phyloP scores from a whole-genome alignment of 2,329 filamentous ascomycete genomes.

The Macroventuria anomochaeta region DNA sequence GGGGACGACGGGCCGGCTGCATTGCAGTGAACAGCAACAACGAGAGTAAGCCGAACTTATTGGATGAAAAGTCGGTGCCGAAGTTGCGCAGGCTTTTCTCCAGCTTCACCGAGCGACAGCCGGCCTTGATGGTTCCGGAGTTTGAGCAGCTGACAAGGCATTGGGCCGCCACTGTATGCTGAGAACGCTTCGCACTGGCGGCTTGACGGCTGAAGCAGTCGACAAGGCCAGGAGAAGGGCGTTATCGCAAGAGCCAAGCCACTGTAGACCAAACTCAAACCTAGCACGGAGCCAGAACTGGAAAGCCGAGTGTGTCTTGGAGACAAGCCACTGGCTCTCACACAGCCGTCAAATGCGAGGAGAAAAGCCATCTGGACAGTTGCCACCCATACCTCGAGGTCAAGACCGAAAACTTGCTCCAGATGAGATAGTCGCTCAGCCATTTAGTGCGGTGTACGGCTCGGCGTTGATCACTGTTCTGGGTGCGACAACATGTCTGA shows the following conservation, averaged over 20 bases:
- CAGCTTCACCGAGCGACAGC: conserved; percentile 2
- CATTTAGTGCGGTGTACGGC: background rate
- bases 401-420: background rate
- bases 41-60: conserved; percentile 5
- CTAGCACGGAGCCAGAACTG: background rate
- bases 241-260: background rate
- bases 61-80: conserved; percentile 1
- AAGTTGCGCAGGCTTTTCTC: conserved; percentile 6
- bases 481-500: too few relatives aligned
- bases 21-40: background rate
- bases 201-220: background rate
- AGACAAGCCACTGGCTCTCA: background rate
- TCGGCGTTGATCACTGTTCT: background rate
- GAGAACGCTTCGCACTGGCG: background rate
- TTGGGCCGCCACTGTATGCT: too few relatives aligned
- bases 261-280: background rate
- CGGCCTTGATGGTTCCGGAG: too few relatives aligned
- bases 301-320: background rate
- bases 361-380: background rate
- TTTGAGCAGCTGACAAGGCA: too few relatives aligned
- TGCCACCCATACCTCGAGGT: background rate
- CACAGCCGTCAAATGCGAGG: background rate
- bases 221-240: background rate
- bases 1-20: background rate
- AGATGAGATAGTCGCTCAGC: background rate